A percentile compares a stretch with the other conserved stretches of the same genome.
phyloP scores from a whole-genome alignment of 495 filamentous ascomycete species.

The Aspergillus funiculosus region DNA sequence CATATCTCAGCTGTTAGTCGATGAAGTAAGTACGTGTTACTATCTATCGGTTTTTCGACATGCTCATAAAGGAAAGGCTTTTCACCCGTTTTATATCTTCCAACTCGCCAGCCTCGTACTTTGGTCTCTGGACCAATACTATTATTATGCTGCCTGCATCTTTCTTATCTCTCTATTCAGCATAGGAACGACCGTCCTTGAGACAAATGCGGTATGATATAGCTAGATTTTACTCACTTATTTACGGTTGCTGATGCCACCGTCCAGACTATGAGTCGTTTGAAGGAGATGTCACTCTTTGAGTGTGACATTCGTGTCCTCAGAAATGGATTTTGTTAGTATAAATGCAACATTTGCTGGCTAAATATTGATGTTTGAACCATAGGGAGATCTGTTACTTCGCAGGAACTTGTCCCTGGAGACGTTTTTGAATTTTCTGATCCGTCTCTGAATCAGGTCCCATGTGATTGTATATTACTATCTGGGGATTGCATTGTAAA shows the following conservation, averaged over 20 bases:
- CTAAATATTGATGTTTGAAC: not conserved
- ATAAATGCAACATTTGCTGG: not conserved
- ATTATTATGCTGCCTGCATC: slow-evolving; percentile 95
- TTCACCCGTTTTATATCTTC: slow-evolving; percentile 98
- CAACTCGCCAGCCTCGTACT: slow-evolving; percentile 91
- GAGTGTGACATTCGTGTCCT: slow-evolving; percentile 92
- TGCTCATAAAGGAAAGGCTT: slow-evolving; percentile 52
- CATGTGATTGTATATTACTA: slow-evolving; percentile 86
- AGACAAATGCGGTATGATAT: slow-evolving; percentile 71
- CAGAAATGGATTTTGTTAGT: slow-evolving; percentile 88
- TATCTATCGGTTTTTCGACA: not conserved
- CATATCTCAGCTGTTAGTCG: slow-evolving; percentile 71
- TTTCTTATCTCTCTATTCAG: slow-evolving; percentile 91
- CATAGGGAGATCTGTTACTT: slow-evolving; percentile 76
- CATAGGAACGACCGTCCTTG: slow-evolving; percentile 81
- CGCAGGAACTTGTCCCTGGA: slow-evolving; percentile 85
- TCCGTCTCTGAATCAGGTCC: slow-evolving; percentile 86
- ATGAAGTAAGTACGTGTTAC: slow-evolving; percentile 60
- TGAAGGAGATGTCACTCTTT: slow-evolving; percentile 89
- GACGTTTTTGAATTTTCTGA: slow-evolving; percentile 98
- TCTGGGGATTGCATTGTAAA: slow-evolving; percentile 98
- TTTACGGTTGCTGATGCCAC: slow-evolving; percentile 12
- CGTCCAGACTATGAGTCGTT: slow-evolving; percentile 73
- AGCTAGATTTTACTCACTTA: not conserved
- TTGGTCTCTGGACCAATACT: slow-evolving; percentile 94